Base-by-base conservation (phyloP, 768 basidiomycete genomes). In the Termitomyces sp. region DNA sequence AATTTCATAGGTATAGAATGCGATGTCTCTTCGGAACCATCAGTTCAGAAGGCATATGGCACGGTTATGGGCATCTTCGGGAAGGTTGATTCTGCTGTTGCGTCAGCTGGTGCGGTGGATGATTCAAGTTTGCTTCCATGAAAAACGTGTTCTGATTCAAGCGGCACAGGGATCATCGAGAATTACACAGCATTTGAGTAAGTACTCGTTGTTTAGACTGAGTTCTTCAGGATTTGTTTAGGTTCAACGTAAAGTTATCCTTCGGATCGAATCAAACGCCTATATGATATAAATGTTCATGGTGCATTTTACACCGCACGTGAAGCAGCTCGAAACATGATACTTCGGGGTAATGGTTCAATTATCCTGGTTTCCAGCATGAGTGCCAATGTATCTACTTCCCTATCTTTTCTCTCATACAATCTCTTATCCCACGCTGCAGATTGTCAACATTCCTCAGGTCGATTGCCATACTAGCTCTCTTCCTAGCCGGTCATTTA, bases 271-370 rank as follows among this genome's bases (percentile, higher is more conserved):
- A 86, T 94, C 68, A 88, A 88, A 72, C 84, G 86, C 59, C 77
- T 98, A 59, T 92, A 89, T 71, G 93, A 94, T 68, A 86, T 98
- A 79, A 98, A 98, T 69, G 91, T 98, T 47, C 92, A 97, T 71
- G 96, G 95, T 59, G 86, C 87, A 14, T 96, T 92, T 78, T 96
- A 89, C 77, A 96, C 94, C n/a, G 96, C 96, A 10, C 88, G 96
- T 32, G 95, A 98, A 74, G 96, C 92, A 2, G 96, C 95, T 50
- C 88, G 89, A 65, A 80, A 85, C 75, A 98, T 98, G 96, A 90
- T 96, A 63, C 85, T 88, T 9, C 80, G 83, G 56, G 86, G 89
- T 17, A 83, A 83, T 42, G 93, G 94, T 0, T 88, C 87, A 59
- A 91, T 98, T 69, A 84, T 93, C 59, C 81, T 98, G 58, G 85